phyloP scores from a whole-genome alignment of 2,329 filamentous ascomycete genomes.

The Capronia coronata region DNA sequence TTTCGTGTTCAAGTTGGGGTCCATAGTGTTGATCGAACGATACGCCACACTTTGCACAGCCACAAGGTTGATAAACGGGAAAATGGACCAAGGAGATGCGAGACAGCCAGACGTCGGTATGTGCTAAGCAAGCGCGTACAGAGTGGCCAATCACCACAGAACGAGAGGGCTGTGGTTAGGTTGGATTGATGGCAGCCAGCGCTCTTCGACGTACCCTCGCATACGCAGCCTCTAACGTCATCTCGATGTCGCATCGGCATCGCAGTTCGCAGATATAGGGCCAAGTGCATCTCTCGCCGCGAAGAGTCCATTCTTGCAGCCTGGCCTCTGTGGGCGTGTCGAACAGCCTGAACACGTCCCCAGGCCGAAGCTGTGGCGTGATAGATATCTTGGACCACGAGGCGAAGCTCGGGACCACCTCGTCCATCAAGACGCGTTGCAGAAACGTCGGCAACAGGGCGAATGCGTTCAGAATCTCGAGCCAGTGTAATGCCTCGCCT shows the following conservation, averaged over 20 bases:
- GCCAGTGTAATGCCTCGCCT: constrained; percentile 53
- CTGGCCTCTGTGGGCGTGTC: constrained; percentile 73
- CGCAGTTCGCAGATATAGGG: constrained; percentile 76
- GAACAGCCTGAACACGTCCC: constrained; percentile 68
- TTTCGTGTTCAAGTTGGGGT: neutral
- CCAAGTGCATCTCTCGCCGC: constrained; percentile 85
- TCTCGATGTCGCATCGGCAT: constrained; percentile 76
- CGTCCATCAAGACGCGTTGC: constrained; percentile 63
- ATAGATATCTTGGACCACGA: constrained; percentile 96
- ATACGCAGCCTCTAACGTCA: constrained; percentile 79
- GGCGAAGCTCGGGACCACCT: constrained; percentile 77
- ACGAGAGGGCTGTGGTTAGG: neutral
- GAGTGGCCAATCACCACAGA: neutral
- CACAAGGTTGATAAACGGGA: constrained; percentile 4
- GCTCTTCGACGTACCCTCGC: constrained; percentile 59
- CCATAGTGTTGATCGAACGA: constrained; percentile 10
- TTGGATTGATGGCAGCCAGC: neutral
- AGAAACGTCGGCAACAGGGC: constrained; percentile 69
- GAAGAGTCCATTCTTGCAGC: constrained; percentile 75
- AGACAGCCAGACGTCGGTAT: neutral
- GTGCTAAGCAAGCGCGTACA: neutral
- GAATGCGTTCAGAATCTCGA: constrained; percentile 73
- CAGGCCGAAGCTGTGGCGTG: constrained; percentile 67
- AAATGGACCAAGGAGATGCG: neutral
- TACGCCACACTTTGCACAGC: constrained; percentile 14